Evolutionary conservation across 805 yeast species (phyloP).

Genomic region (Candida sithepensis): DNA sequence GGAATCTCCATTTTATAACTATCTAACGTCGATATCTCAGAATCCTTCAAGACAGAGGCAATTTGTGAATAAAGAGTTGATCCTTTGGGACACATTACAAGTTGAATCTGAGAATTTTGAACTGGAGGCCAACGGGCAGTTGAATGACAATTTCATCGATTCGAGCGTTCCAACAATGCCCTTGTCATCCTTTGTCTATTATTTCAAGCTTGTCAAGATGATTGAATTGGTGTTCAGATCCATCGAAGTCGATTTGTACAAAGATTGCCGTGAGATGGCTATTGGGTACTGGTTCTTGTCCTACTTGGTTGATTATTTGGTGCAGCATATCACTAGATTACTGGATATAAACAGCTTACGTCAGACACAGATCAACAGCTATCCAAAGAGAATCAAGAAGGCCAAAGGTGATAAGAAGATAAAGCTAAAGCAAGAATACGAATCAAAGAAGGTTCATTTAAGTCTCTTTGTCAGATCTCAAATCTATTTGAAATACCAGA

Average conservation of each 20-base stretch:
- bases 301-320: constrained; percentile 28
- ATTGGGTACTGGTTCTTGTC: constrained; percentile 67
- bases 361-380: constrained; percentile 16
- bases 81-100: constrained; percentile 77
- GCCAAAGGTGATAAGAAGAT: constrained; percentile 25
- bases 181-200: constrained; percentile 65
- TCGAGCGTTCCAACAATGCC: constrained; percentile 48
- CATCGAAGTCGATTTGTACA: constrained; percentile 70
- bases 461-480: constrained; percentile 12
- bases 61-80: constrained; percentile 51
- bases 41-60: constrained; percentile 86
- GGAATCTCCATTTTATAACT: constrained; percentile 42
- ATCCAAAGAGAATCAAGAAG: constrained; percentile 23
- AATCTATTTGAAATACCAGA: constrained; percentile 11
- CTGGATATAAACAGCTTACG: constrained; percentile 17
- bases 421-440: constrained; percentile 22
- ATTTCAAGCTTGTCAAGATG: constrained; percentile 68
- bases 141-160: constrained; percentile 33
- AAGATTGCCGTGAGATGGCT: constrained; percentile 58
- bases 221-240: constrained; percentile 68
- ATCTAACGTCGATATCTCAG: constrained; percentile 45
- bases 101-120: constrained; percentile 70
- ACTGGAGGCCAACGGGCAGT: constrained; percentile 32
- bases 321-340: constrained; percentile 21
- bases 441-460: constrained; percentile 9